A percentile compares a stretch with the other conserved stretches of the same genome.
Conservation (phyloP, 441 rosid species). For the Aquilaria agallochum region DNA sequence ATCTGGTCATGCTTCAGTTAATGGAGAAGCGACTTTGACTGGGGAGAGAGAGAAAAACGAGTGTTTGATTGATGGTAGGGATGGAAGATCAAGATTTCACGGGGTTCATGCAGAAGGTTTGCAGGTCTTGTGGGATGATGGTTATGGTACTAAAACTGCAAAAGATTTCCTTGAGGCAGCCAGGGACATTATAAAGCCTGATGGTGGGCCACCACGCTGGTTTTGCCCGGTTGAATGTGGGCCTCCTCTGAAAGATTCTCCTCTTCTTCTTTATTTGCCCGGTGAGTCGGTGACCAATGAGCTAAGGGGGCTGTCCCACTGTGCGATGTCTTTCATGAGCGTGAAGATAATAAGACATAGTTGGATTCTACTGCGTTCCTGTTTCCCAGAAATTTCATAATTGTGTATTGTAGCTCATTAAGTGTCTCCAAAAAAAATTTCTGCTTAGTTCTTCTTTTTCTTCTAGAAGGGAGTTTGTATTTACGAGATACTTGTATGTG, state of each 20-base stretch:
- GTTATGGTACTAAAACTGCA: slow-evolving; percentile 50
- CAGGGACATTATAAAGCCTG: slow-evolving; percentile 49
- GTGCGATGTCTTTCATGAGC: not conserved
- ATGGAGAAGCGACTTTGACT: slow-evolving; percentile 31
- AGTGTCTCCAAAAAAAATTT: no score
- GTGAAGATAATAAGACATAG: not conserved
- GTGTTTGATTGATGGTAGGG: slow-evolving; percentile 27
- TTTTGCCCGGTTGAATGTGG: slow-evolving; percentile 75
- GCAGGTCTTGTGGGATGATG: slow-evolving; percentile 78
- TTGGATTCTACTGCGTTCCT: not conserved
- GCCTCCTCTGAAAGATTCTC: slow-evolving; percentile 53
- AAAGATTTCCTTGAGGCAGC: slow-evolving; percentile 59
- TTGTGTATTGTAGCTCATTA: no score
- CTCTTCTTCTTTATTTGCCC: slow-evolving; percentile 64
- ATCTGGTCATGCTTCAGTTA: slow-evolving; percentile 24
- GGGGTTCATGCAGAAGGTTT: slow-evolving; percentile 26
- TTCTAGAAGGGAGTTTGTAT: not conserved
- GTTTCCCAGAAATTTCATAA: not conserved
- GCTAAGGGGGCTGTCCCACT: slow-evolving; percentile 1
- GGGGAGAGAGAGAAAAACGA: slow-evolving; percentile 18
- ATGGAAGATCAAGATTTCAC: slow-evolving; percentile 27
- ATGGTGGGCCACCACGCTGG: slow-evolving; percentile 79
- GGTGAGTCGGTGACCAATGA: slow-evolving; percentile 30
- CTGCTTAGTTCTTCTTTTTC: no score
- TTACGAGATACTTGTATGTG: slow-evolving; percentile 5